These are phyloP conservation scores for Acanthamoeba sp. DNA, from an alignment of 208 protist genomes.

Conservation along the genomic window DNA sequence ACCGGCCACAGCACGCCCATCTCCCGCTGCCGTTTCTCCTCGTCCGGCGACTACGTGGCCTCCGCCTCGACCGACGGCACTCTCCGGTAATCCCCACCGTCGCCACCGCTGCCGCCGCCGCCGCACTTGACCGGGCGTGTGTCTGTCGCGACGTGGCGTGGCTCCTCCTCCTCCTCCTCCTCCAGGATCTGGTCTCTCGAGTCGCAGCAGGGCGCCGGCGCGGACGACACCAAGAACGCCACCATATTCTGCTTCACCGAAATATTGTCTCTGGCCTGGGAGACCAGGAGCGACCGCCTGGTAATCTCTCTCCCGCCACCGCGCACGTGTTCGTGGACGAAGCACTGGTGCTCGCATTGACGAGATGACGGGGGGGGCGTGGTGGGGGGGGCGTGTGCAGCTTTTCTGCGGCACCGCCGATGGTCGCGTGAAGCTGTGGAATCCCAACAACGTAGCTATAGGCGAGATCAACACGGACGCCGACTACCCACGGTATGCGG, in stretches of 20 bases:
- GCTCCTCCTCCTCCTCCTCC: not conserved
- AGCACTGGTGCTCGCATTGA: too few relatives aligned
- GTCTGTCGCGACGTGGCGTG: not conserved
- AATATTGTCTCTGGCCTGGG: conserved; percentile 62
- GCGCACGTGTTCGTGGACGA: too few relatives aligned
- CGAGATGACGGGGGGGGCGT: too few relatives aligned
- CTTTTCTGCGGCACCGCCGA: conserved; percentile 59
- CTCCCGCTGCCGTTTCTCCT: conserved; percentile 50
- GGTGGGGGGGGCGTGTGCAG: too few relatives aligned
- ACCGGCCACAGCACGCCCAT: conserved; percentile 24
- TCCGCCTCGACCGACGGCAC: conserved; percentile 48
- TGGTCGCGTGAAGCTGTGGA: conserved; percentile 60
- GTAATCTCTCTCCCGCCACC: not conserved
- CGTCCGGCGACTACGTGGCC: conserved; percentile 61
- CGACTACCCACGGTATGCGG: conserved; percentile 45
- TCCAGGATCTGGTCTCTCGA: conserved; percentile 40
- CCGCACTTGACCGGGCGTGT: too few relatives aligned
- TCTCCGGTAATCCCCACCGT: not conserved
- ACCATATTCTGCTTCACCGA: conserved; percentile 66
- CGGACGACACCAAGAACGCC: conserved; percentile 27
- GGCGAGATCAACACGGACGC: conserved; percentile 48
- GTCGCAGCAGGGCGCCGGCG: not conserved
- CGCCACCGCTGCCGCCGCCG: too few relatives aligned
- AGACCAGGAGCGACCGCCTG: conserved; percentile 45
- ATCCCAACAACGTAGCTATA: conserved; percentile 34